Base-by-base conservation (phyloP, 1,284 basidiomycete species). In the Sanghuangporus sanghuang region DNA sequence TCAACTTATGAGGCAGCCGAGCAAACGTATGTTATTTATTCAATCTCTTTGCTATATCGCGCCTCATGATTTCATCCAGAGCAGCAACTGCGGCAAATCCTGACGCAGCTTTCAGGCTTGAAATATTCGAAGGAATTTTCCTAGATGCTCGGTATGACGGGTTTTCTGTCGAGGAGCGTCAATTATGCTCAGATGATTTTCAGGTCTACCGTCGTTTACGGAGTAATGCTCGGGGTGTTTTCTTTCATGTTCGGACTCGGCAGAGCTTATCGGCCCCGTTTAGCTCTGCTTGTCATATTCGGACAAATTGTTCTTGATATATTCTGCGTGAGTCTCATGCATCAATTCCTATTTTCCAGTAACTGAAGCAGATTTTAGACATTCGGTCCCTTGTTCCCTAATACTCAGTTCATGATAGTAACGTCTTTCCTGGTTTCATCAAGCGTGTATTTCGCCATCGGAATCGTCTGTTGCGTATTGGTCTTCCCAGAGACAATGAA, bases 401-500 rank as follows among this genome's bases (percentile, higher is more conserved):
- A 80, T 18, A 67, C 78, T 0, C 77, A 89, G 64, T 93, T 92
- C 70, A 86, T 81, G 1, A 71, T 93, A 36, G 74, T 83, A 3
- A 82, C 83, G 52, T 73, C 76, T 0, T 77, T 92, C 64, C 72
- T 89, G 57, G 81, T 86, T 32, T 86, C 90, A 0, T 78, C 84
- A 0, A 71, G 76, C 1, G 82, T 79, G 65, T 91, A 86, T 72
- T 71, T 86, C 55, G 89, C 82, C 1, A 82, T 89, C 50, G 87
- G 83, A 0, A 62, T 88, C 27, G 77, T 78, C 3, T 74, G 80
- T 21, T 80, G 85, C 32, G 67, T 87, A 16, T 70, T 92, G 40
- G 77, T 93, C 64, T 93, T 93, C 71, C 92, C 92, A 0, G 83
- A 90, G 73, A 85, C 86, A 7, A 74, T 92, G 63, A 87, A 85